Base-by-base conservation (phyloP, 805 yeast genomes). In the Yamadazyma akitaensis region DNA sequence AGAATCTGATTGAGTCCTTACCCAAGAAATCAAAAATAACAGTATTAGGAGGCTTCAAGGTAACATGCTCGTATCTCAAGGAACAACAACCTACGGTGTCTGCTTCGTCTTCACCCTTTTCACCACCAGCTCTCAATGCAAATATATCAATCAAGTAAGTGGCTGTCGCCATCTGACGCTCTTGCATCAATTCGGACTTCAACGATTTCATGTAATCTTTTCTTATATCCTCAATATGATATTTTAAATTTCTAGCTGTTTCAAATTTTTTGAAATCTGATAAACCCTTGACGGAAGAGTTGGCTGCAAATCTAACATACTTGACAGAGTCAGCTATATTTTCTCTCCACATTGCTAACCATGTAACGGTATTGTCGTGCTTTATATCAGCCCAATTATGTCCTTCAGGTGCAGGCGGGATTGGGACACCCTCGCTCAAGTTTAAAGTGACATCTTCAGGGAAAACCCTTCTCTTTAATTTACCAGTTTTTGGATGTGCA, bases 51-150 rank as follows among this genome's bases (percentile, higher is more conserved):
- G 96, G 96, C 54, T 80, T 80, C 48, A 92, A 73, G 1, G 91
- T 84, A 37, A 92, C 79, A 65, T 91, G 98, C 63, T 91, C 98
- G 60, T 72, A 91, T 58, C 98, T 73, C 54, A 92, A 76, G 1
- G 97, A 91, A 68, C 98, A 92, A 67, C 98, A 92, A 38, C 98
- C 98, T 38, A 92, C 98, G 1, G 98, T 92, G 63, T 92, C 98
- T 2, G 98, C 98, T 62, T 91, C 97, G 55, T 92, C 98, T 2
- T 92, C 98, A 10, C 92, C 85, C 64, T 92, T 92, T 65, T 92
- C 97, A 57, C 97, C 97, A 63, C 97, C 97, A 1, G 97, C 97
- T 84, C 98, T 87, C 53, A 92, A 76, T 0, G 98, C 98, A 59
- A 92, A 84, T 2, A 85, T 82, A 70, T 92, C 98, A 60, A 92